Conservation (phyloP, 139 green algal genomes). For the Coccomyxa sp. region DNA sequence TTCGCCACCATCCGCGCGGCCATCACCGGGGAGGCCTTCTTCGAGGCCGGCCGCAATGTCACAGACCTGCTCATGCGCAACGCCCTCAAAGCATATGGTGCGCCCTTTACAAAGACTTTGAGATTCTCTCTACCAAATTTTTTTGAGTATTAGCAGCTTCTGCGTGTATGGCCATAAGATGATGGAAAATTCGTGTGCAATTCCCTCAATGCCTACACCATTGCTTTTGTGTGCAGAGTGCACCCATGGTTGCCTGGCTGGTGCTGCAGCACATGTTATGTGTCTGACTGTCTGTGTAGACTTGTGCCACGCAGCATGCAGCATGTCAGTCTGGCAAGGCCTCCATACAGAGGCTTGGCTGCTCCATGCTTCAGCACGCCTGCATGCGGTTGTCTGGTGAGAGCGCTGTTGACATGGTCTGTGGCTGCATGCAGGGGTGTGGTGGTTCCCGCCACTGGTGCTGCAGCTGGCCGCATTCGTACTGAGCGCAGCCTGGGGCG, state of each 20-base stretch:
- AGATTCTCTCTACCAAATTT: not conserved
- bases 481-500: conserved; percentile 22
- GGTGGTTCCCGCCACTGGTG: conserved; percentile 43
- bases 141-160: too few relatives aligned
- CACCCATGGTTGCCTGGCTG: too few relatives aligned
- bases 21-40: conserved; percentile 53
- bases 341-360: too few relatives aligned
- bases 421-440: conserved; percentile 4
- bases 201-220: too few relatives aligned
- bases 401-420: not conserved
- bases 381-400: not conserved
- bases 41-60: conserved; percentile 40
- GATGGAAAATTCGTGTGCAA: too few relatives aligned
- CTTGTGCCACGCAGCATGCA: too few relatives aligned
- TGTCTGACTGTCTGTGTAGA: too few relatives aligned
- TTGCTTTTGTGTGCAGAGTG: too few relatives aligned
- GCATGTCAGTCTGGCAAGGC: too few relatives aligned
- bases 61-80: conserved; percentile 60
- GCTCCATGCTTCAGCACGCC: too few relatives aligned
- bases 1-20: conserved; percentile 49
- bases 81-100: conserved; percentile 49
- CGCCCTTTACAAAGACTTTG: conserved; percentile 37
- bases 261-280: too few relatives aligned
- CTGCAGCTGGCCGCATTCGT: conserved; percentile 27
- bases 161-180: too few relatives aligned